Base-by-base conservation (phyloP, 2,329 filamentous ascomycete genomes). In the Aspergillus calidoustus region DNA sequence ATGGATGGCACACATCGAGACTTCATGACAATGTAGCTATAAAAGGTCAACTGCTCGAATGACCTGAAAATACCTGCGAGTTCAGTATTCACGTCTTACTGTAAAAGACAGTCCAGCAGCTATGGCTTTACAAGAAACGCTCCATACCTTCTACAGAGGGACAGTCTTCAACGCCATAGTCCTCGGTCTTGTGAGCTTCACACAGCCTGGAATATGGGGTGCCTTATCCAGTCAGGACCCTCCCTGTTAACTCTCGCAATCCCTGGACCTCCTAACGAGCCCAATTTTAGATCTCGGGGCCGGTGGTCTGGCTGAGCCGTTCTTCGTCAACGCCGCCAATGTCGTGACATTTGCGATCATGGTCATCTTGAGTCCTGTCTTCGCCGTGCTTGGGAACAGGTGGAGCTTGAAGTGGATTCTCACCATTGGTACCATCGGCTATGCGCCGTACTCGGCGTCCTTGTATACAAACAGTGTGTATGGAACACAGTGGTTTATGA, bases 331-430 rank as follows among this genome's bases (percentile, higher is more conserved):
- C 59, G 77, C 73, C 31, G 72, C 78, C 1, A 81, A 80, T 64
- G 74, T 77, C 1, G 64, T 81, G n/a, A 80, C 77, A 0, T 81
- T 78, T 41, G 80, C 76, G 59, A 79, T 83, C 65, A 83, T 84
- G 80, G 76, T 80, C 7, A 79, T 81, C 23, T 75, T 75, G 2
- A 80, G 79, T 59, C 76, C 77, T 1, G 58, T 80, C 17, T 80
- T 79, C 38, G 74, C 74, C 17, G 70, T 80, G 34, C 67, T 77
- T 2, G 73, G 74, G 53, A 79, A 79, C 66, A 71, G 71, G 47
- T 77, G 69, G 52, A 77, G 79, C 34, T 68, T 83, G 48, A 71
- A 72, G 38, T 73, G 65, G 66, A 64, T 69, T 5, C 68, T 82
- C 0, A 68, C 81, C 7, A 68, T 79, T 6, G 80, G 80, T 3